These are phyloP conservation scores for Eutreptiella sp. DNA, from an alignment of 208 protist genomes.

Conservation along the genomic window DNA sequence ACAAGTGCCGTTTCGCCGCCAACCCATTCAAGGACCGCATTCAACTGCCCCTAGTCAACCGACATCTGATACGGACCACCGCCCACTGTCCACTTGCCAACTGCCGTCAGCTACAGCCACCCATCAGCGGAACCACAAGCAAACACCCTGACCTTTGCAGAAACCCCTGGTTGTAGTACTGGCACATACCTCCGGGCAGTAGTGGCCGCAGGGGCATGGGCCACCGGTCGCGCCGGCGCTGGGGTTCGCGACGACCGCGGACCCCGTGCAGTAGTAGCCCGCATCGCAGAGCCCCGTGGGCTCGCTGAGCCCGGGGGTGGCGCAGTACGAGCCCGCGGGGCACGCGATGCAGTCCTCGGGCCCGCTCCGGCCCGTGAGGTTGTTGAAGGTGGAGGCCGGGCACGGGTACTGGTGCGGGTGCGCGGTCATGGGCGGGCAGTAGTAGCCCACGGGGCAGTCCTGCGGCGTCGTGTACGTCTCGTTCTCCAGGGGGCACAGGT, in stretches of 20 bases:
- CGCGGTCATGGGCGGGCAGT: slow-evolving; percentile 32
- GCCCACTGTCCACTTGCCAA: too few relatives aligned
- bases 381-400: slow-evolving; percentile 33
- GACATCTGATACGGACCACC: too few relatives aligned
- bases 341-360: slow-evolving; percentile 11
- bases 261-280: slow-evolving; percentile 33
- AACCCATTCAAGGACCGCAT: too few relatives aligned
- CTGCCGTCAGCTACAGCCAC: too few relatives aligned
- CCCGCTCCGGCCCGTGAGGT: slow-evolving; percentile 1
- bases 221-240: slow-evolving; percentile 19
- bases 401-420: slow-evolving; percentile 27
- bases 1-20: too few relatives aligned
- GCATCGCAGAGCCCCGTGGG: slow-evolving; percentile 18
- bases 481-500: too few relatives aligned
- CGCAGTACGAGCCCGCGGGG: slow-evolving; percentile 30
- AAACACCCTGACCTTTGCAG: too few relatives aligned
- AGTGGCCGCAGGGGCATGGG: slow-evolving; percentile 36
- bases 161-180: too few relatives aligned
- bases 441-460: slow-evolving; percentile 33
- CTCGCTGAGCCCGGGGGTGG: neutral
- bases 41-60: too few relatives aligned
- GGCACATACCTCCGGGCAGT: slow-evolving; percentile 28
- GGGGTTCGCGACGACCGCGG: neutral
- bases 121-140: too few relatives aligned
- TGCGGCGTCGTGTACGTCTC: slow-evolving; percentile 1